A percentile compares a stretch with the other conserved stretches of the same genome.
Evolutionary conservation across 192 early-diverging fungal genomes (phyloP).

Genomic region (Podila epigama): DNA sequence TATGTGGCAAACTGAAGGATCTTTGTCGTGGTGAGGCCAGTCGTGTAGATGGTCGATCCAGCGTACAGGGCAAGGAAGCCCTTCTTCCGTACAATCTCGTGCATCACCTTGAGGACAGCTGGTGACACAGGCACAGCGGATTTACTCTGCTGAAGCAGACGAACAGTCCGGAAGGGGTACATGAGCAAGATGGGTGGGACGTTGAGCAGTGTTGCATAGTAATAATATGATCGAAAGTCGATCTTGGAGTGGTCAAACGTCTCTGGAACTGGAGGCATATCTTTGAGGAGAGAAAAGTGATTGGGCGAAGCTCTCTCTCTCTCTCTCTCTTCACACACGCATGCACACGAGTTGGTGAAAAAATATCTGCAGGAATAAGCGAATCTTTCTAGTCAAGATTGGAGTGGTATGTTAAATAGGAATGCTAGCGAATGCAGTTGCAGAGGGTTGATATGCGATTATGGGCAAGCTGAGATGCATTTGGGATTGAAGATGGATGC

Average conservation of each 20-base stretch:
- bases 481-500: too few relatives aligned
- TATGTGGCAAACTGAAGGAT: constrained; percentile 50
- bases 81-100: constrained; percentile 11
- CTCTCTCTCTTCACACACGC: too few relatives aligned
- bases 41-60: constrained; percentile 30
- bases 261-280: constrained; percentile 24
- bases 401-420: not conserved
- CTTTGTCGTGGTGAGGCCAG: constrained; percentile 24
- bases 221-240: constrained; percentile 46
- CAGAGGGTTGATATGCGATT: too few relatives aligned
- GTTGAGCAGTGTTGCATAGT: constrained; percentile 41
- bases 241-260: constrained; percentile 20
- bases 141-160: constrained; percentile 45
- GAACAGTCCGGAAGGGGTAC: constrained; percentile 41
- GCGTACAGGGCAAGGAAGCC: constrained; percentile 35
- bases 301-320: too few relatives aligned
- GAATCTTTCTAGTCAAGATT: too few relatives aligned
- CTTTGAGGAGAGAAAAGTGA: not conserved
- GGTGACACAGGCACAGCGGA: constrained; percentile 15
- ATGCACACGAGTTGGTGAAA: too few relatives aligned
- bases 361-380: not conserved
- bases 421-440: not conserved
- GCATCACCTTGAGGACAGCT: constrained; percentile 31
- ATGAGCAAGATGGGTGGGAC: constrained; percentile 28
- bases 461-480: too few relatives aligned